phyloP scores from a whole-genome alignment of 2,329 filamentous ascomycete genomes.

The Scytalidium lignicola region DNA sequence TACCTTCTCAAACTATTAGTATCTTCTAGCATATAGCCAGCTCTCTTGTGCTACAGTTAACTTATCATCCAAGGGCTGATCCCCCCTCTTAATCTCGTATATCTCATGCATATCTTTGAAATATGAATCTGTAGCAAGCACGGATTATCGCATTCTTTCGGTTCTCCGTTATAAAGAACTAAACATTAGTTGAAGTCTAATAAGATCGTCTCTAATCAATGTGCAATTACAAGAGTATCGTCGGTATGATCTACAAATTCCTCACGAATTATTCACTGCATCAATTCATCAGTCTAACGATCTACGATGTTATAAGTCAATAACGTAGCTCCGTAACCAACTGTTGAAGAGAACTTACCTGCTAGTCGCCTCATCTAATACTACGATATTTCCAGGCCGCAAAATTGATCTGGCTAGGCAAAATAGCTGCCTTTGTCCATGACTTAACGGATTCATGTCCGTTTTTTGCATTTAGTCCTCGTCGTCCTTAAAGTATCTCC shows the following conservation, averaged over 20 bases:
- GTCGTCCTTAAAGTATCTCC: conserved; percentile 31
- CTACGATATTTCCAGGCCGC: conserved; percentile 29
- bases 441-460: conserved; percentile 29
- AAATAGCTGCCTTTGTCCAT: conserved; percentile 44
- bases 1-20: too few relatives aligned
- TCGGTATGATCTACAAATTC: conserved; percentile 49
- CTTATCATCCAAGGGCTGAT: too few relatives aligned
- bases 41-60: too few relatives aligned
- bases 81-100: conserved; percentile 1
- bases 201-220: conserved; percentile 36
- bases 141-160: conserved; percentile 85
- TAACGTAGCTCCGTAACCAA: not conserved
- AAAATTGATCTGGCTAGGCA: conserved; percentile 41
- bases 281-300: conserved; percentile 47
- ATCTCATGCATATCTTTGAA: conserved; percentile 6
- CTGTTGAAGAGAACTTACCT: not conserved
- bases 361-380: conserved; percentile 28
- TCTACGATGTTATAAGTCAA: conserved; percentile 39
- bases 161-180: conserved; percentile 44
- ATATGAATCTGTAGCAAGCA: conserved; percentile 41
- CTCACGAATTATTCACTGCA: conserved; percentile 49
- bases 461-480: conserved; percentile 31
- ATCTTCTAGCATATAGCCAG: too few relatives aligned
- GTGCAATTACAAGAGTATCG: conserved; percentile 36
- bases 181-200: conserved; percentile 44